phyloP scores from a whole-genome alignment of 2,329 filamentous ascomycete species.

The Cryphonectria parasitica region DNA sequence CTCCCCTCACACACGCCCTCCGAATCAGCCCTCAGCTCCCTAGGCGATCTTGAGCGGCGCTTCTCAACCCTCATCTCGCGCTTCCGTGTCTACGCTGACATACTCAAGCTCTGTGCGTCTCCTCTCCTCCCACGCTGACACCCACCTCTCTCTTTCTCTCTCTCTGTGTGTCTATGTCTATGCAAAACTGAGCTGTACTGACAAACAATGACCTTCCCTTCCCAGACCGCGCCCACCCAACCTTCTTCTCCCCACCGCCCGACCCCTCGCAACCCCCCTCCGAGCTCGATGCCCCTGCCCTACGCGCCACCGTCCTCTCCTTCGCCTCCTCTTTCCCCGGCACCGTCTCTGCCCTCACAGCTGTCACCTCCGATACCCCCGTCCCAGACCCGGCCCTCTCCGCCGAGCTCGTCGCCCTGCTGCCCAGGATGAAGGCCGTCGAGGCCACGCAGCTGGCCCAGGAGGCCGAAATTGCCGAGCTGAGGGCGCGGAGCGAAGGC shows the following conservation, averaged over 20 bases:
- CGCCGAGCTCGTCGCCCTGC: constrained; percentile 59
- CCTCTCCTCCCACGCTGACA: neutral
- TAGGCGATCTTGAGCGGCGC: constrained; percentile 58
- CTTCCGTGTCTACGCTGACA: constrained; percentile 60
- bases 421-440: constrained; percentile 65
- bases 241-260: constrained; percentile 51
- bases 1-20: constrained; percentile 41
- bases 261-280: constrained; percentile 51
- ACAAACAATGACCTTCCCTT: neutral
- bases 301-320: constrained; percentile 59
- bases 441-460: constrained; percentile 66
- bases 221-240: constrained; percentile 57
- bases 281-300: constrained; percentile 54
- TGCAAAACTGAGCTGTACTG: constrained; percentile 12
- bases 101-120: constrained; percentile 62
- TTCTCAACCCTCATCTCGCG: constrained; percentile 55
- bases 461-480: constrained; percentile 63
- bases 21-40: constrained; percentile 46
- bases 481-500: constrained; percentile 65
- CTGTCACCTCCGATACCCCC: constrained; percentile 56
- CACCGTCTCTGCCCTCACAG: constrained; percentile 61
- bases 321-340: constrained; percentile 60
- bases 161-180: neutral
- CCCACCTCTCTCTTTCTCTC: no score
- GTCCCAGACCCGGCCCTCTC: constrained; percentile 60